Evolutionary conservation across 2,329 filamentous ascomycete species (phyloP).

Genomic region (Paecilomyces sp.): DNA sequence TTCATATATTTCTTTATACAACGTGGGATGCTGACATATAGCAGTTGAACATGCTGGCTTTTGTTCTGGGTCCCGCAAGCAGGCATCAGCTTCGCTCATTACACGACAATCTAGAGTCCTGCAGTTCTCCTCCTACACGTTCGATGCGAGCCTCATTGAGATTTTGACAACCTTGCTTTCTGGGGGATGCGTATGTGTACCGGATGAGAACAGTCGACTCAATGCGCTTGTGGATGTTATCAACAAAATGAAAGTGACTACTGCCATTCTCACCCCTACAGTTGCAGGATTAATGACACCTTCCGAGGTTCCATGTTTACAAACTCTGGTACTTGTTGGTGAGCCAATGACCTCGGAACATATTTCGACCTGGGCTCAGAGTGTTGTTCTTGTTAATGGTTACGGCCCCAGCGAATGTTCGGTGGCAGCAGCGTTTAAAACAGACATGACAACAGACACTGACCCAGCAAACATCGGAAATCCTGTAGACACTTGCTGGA

Average conservation of each 20-base stretch:
- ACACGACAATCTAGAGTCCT: slow-evolving; percentile 24
- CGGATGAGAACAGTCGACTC: slow-evolving; percentile 34
- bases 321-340: slow-evolving; percentile 25
- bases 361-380: slow-evolving; percentile 23
- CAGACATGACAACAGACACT: neutral
- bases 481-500: slow-evolving; percentile 7
- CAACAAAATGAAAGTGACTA: slow-evolving; percentile 35
- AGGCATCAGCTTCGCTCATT: slow-evolving; percentile 42
- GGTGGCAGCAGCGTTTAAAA: slow-evolving; percentile 5
- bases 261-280: slow-evolving; percentile 48
- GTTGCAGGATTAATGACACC: slow-evolving; percentile 35
- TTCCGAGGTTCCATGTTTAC: slow-evolving; percentile 24
- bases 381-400: slow-evolving; percentile 11
- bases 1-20: neutral
- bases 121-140: slow-evolving; percentile 39
- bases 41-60: slow-evolving; percentile 49
- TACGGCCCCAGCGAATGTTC: slow-evolving; percentile 17
- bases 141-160: slow-evolving; percentile 36
- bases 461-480: slow-evolving; percentile 18
- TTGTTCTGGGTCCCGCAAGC: slow-evolving; percentile 42
- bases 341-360: slow-evolving; percentile 21
- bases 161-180: slow-evolving; percentile 25
- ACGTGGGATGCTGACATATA: neutral
- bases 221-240: slow-evolving; percentile 29
- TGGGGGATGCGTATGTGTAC: slow-evolving; percentile 41